These are phyloP conservation scores for Rubus idaeus DNA, from an alignment of 306 rosid species.

Conservation along the genomic window DNA sequence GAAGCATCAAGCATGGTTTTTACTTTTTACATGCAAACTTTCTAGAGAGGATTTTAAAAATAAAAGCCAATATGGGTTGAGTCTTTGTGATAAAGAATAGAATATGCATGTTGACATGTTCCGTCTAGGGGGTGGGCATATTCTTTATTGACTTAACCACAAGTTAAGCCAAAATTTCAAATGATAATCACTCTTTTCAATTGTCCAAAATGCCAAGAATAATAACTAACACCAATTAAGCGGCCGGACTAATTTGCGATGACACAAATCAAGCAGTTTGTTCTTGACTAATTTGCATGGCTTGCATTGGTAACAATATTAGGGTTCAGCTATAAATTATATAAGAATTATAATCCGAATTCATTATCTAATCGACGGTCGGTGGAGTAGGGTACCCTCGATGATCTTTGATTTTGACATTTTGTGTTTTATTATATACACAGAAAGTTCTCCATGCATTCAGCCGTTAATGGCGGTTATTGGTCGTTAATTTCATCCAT, in stretches of 20 bases:
- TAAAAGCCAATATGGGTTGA: background rate
- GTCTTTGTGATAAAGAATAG: background rate
- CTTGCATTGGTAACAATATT: background rate
- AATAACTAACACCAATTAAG: background rate
- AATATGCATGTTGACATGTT: too few species aligned
- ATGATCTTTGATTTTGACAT: background rate
- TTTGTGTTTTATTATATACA: background rate
- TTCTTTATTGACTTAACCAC: background rate
- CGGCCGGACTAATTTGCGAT: background rate
- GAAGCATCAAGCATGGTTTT: background rate
- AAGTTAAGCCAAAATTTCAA: background rate
- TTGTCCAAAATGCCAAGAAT: background rate
- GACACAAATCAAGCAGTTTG: background rate
- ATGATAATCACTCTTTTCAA: background rate
- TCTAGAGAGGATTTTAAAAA: background rate
- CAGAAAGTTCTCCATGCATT: constrained; percentile 29
- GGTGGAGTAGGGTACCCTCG: constrained; percentile 13
- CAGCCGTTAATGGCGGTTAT: constrained; percentile 42
- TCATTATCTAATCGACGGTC: background rate
- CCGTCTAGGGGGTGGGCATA: background rate
- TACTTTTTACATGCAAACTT: too few species aligned
- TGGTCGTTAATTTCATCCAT: constrained; percentile 26
- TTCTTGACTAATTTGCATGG: constrained; percentile 11
- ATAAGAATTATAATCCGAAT: too few species aligned
- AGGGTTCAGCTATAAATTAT: background rate